Evolutionary conservation across 345 rosid species (phyloP).

Genomic region (Salix dunnii): DNA sequence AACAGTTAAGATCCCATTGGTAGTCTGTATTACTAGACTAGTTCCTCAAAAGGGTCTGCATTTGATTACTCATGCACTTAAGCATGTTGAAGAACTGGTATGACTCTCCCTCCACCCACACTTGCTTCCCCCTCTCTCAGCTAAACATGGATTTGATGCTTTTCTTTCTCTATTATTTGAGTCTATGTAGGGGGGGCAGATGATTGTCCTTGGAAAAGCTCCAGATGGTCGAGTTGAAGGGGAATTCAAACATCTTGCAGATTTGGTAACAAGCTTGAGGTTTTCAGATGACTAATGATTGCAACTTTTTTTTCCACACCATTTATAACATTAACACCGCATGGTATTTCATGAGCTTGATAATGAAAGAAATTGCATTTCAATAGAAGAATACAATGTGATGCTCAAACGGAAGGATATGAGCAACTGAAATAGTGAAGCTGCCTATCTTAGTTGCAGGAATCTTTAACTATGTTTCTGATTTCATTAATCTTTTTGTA

Average conservation of each 20-base stretch:
- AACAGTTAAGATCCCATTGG: slow-evolving; percentile 34
- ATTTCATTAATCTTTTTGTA: neutral
- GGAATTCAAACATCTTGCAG: slow-evolving; percentile 47
- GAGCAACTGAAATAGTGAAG: neutral
- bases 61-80: slow-evolving; percentile 51
- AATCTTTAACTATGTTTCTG: neutral
- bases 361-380: neutral
- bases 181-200: slow-evolving; percentile 49
- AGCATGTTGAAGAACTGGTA: slow-evolving; percentile 44
- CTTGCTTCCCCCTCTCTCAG: neutral
- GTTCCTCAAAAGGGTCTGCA: slow-evolving; percentile 67
- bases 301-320: neutral
- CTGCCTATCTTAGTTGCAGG: neutral
- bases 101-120: slow-evolving; percentile 9
- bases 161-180: slow-evolving; percentile 8
- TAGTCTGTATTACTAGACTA: slow-evolving; percentile 52
- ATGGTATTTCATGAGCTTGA: neutral
- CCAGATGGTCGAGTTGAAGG: slow-evolving; percentile 41
- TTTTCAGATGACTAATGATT: neutral
- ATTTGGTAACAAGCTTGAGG: slow-evolving; percentile 34
- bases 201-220: slow-evolving; percentile 54
- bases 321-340: neutral
- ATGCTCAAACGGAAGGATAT: neutral
- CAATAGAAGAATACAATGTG: neutral
- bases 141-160: slow-evolving; percentile 4